Evolutionary conservation across 441 rosid genomes (phyloP).

Genomic region (Erodium chrysanthum): DNA sequence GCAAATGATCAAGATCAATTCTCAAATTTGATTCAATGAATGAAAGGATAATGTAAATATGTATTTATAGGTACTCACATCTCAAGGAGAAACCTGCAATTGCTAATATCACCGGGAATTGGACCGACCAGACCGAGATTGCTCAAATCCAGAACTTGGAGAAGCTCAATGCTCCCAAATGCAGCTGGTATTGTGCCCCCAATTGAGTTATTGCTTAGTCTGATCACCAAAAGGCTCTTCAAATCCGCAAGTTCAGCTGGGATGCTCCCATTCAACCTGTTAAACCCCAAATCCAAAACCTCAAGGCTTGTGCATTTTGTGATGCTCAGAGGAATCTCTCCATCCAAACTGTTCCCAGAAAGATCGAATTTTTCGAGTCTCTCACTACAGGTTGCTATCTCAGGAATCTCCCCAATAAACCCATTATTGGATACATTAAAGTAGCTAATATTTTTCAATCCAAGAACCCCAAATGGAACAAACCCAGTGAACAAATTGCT

Average conservation of each 20-base stretch:
- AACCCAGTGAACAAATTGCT: conserved; percentile 55
- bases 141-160: conserved; percentile 68
- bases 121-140: conserved; percentile 56
- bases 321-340: conserved; percentile 52
- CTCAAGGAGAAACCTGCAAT: conserved; percentile 59
- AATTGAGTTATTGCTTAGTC: conserved; percentile 59
- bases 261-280: conserved; percentile 54
- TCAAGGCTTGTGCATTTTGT: conserved; percentile 53
- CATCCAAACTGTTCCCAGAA: conserved; percentile 53
- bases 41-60: conserved; percentile 9
- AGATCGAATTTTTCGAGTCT: conserved; percentile 60
- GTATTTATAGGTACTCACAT: conserved; percentile 49
- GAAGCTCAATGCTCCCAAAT: conserved; percentile 52
- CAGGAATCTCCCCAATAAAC: conserved; percentile 58
- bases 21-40: conserved; percentile 23
- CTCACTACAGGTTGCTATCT: conserved; percentile 41
- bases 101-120: conserved; percentile 52
- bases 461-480: conserved; percentile 56
- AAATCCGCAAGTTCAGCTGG: conserved; percentile 40
- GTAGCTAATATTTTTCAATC: conserved; percentile 42
- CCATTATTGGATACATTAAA: conserved; percentile 60
- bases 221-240: conserved; percentile 49
- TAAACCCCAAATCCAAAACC: conserved; percentile 67
- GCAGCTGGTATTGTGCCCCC: conserved; percentile 50
- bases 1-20: conserved; percentile 14